phyloP scores from a whole-genome alignment of 352 stramenopile genomes.

The Globisporangium okanoganense region DNA sequence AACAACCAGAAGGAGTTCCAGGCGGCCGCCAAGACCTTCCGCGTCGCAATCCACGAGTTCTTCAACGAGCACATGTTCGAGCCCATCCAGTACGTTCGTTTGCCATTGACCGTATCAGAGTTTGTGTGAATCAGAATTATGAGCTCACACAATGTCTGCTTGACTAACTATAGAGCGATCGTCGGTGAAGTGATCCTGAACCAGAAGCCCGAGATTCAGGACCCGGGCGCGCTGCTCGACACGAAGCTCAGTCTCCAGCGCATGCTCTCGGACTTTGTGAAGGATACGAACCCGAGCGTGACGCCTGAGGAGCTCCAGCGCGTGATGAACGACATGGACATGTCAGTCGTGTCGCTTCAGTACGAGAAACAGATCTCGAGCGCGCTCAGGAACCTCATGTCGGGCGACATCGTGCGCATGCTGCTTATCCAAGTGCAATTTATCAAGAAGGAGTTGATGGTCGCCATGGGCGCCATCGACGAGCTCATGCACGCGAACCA shows the following conservation, averaged over 20 bases:
- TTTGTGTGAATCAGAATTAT: not conserved
- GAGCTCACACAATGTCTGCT: not conserved
- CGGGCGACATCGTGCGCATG: constrained; percentile 84
- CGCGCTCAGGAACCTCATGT: constrained; percentile 77
- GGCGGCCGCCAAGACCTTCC: constrained; percentile 37
- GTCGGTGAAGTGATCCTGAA: constrained; percentile 79
- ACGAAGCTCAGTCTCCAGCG: constrained; percentile 78
- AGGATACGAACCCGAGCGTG: constrained; percentile 64
- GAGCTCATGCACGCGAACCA: constrained; percentile 87
- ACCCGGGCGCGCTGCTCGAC: constrained; percentile 66
- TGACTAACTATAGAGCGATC: constrained; percentile 42
- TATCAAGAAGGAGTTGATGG: constrained; percentile 89
- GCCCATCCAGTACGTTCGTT: constrained; percentile 44
- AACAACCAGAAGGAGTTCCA: constrained; percentile 69
- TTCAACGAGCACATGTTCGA: constrained; percentile 79
- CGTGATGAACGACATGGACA: constrained; percentile 64
- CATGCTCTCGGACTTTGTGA: constrained; percentile 79
- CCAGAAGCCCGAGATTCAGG: constrained; percentile 81
- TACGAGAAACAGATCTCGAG: constrained; percentile 63
- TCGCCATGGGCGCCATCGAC: constrained; percentile 84
- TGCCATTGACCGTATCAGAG: not conserved
- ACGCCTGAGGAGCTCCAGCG: constrained; percentile 32
- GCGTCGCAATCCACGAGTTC: constrained; percentile 53
- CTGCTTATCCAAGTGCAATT: constrained; percentile 87
- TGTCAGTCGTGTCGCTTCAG: constrained; percentile 71